Percentiles rank a stretch among this genome's conserved stretches.
These are phyloP conservation scores for Pezicula rhizophila DNA, from an alignment of 2,329 filamentous ascomycete species.

Conservation along the genomic window DNA sequence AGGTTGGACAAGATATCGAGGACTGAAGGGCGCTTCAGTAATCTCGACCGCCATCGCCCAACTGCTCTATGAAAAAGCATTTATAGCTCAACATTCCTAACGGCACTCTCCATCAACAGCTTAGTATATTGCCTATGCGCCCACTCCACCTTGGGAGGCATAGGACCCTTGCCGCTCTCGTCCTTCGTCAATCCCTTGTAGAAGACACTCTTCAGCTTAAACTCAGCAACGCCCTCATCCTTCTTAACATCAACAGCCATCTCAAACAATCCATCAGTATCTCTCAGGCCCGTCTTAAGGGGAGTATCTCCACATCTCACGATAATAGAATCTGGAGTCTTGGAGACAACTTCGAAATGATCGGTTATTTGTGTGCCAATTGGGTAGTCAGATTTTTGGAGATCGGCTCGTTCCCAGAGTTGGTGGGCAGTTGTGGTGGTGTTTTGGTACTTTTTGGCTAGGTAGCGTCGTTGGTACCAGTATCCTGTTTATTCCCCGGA, in stretches of 20 bases:
- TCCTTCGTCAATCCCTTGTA: slow-evolving; percentile 45
- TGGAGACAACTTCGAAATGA: slow-evolving; percentile 66
- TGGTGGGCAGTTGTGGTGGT: slow-evolving; percentile 49
- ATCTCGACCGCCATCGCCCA: background rate
- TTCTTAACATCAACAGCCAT: slow-evolving; percentile 56
- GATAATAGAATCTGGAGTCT: slow-evolving; percentile 52
- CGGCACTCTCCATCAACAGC: slow-evolving; percentile 47
- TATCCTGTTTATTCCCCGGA: slow-evolving; percentile 31
- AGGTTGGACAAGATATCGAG: too few species aligned
- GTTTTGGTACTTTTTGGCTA: slow-evolving; percentile 52
- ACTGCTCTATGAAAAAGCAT: background rate
- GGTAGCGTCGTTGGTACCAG: slow-evolving; percentile 49
- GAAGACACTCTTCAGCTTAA: slow-evolving; percentile 59
- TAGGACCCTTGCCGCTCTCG: slow-evolving; percentile 29
- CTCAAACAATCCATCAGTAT: slow-evolving; percentile 61
- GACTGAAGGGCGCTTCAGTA: background rate
- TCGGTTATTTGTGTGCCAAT: slow-evolving; percentile 60
- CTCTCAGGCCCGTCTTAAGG: slow-evolving; percentile 46
- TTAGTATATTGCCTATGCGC: slow-evolving; percentile 50
- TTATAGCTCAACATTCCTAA: slow-evolving; percentile 26
- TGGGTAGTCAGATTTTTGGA: slow-evolving; percentile 51
- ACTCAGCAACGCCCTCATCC: slow-evolving; percentile 55
- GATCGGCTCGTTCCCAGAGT: slow-evolving; percentile 53
- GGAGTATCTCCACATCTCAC: slow-evolving; percentile 63
- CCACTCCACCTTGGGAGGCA: slow-evolving; percentile 41